These are phyloP conservation scores for Rhizopogon parksii DNA, from an alignment of 1,284 basidiomycete genomes.

Conservation along the genomic window DNA sequence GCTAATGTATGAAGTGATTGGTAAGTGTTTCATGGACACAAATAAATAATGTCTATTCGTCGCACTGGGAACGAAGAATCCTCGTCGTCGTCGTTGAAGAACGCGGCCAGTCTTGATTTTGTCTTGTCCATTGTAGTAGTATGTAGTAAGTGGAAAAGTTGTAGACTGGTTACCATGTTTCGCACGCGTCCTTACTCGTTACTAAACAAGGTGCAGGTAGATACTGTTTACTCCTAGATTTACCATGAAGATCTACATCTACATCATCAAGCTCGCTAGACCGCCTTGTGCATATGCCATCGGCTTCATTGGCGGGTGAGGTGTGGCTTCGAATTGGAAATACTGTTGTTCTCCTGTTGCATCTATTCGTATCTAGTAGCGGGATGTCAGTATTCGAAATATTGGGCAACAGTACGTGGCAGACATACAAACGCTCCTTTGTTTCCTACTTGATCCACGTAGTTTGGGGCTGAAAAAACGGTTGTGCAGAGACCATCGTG, in stretches of 20 bases:
- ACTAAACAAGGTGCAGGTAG: not conserved
- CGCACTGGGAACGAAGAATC: constrained; percentile 80
- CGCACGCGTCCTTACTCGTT: constrained; percentile 1
- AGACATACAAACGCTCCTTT: constrained; percentile 71
- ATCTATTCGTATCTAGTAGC: constrained; percentile 75
- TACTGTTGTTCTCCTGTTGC: constrained; percentile 70
- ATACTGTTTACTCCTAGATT: not conserved
- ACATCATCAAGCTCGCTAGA: constrained; percentile 59
- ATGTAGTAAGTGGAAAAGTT: too few species aligned
- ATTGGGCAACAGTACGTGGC: constrained; percentile 3
- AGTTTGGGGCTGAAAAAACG: constrained; percentile 81
- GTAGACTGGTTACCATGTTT: not conserved
- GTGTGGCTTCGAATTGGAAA: constrained; percentile 79
- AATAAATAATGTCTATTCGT: constrained; percentile 64
- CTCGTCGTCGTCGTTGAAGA: constrained; percentile 72
- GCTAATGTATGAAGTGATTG: constrained; percentile 47
- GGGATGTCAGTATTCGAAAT: constrained; percentile 5
- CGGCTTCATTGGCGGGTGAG: constrained; percentile 85
- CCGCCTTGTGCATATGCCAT: constrained; percentile 82
- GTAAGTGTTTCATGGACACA: constrained; percentile 50
- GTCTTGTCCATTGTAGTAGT: constrained; percentile 59
- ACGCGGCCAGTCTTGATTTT: constrained; percentile 66
- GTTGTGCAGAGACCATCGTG: constrained; percentile 88
- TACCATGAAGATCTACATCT: constrained; percentile 7
- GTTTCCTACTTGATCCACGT: constrained; percentile 77